phyloP scores from a whole-genome alignment of 2,329 filamentous ascomycete genomes.

The Aspergillus puulaauensis region DNA sequence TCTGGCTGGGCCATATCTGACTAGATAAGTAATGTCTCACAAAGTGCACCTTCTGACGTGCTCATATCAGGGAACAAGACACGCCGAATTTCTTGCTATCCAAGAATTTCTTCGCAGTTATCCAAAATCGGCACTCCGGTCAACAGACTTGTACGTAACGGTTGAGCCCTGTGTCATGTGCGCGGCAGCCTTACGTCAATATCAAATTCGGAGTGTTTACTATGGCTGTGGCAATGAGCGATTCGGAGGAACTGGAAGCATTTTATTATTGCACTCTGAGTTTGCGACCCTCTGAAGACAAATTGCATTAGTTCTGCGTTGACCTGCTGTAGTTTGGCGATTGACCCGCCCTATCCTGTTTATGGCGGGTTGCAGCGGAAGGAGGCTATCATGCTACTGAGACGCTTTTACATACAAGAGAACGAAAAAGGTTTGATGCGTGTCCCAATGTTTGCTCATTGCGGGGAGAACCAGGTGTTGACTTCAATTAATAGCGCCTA shows the following conservation, averaged over 20 bases:
- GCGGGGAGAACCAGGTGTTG: constrained; percentile 6
- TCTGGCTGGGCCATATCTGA: background rate
- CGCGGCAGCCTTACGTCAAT: constrained; percentile 84
- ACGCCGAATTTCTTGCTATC: constrained; percentile 93
- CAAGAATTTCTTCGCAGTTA: constrained; percentile 64
- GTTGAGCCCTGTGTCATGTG: constrained; percentile 99
- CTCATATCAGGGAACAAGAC: constrained; percentile 72
- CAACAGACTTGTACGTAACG: constrained; percentile 88
- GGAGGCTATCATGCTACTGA: constrained; percentile 86
- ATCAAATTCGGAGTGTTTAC: constrained; percentile 84
- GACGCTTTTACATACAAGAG: constrained; percentile 96
- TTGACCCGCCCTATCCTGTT: constrained; percentile 77
- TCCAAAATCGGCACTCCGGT: constrained; percentile 65
- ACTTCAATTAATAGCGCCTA: constrained; percentile 50
- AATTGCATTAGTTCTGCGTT: constrained; percentile 3
- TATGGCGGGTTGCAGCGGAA: constrained; percentile 86
- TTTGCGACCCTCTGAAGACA: constrained; percentile 32
- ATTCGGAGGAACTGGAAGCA: constrained; percentile 93
- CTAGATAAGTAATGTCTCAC: background rate
- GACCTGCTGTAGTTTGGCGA: constrained; percentile 55
- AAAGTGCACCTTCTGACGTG: background rate
- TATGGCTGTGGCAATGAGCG: constrained; percentile 96
- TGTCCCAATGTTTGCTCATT: background rate
- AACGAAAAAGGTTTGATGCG: constrained; percentile 76
- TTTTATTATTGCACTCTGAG: constrained; percentile 81